These are phyloP conservation scores for Baudoinia panamericana DNA, from an alignment of 495 filamentous ascomycete genomes.

Conservation along the genomic window DNA sequence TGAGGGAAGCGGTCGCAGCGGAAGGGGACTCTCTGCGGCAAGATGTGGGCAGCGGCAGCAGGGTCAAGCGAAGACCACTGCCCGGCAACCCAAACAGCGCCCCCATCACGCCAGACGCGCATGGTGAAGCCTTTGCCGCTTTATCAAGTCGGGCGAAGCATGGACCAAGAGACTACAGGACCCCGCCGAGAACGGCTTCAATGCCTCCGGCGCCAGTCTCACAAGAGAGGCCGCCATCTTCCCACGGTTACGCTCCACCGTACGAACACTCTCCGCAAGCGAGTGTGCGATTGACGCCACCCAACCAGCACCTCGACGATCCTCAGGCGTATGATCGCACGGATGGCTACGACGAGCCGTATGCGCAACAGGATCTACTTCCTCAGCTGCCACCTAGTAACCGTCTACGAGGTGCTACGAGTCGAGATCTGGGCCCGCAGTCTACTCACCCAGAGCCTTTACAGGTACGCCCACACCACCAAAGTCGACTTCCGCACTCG, in stretches of 20 bases:
- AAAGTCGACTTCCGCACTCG: conserved; percentile 22
- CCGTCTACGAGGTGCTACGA: conserved; percentile 4
- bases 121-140: neutral
- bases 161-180: conserved; percentile 16
- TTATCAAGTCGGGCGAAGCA: conserved; percentile 25
- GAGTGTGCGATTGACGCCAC: too few relatives aligned
- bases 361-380: conserved; percentile 17
- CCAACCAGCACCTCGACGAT: conserved; percentile 4
- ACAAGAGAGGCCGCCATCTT: neutral
- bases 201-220: conserved; percentile 13
- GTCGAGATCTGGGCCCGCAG: neutral
- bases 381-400: conserved; percentile 18
- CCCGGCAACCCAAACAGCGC: conserved; percentile 53
- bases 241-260: neutral
- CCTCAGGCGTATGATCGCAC: conserved; percentile 3
- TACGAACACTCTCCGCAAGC: neutral
- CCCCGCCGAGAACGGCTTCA: conserved; percentile 12
- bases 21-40: conserved; percentile 4
- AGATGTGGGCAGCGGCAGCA: neutral
- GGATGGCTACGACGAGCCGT: conserved; percentile 2
- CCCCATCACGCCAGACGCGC: conserved; percentile 26
- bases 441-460: neutral
- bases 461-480: conserved; percentile 9
- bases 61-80: conserved; percentile 49
- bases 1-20: conserved; percentile 33